phyloP scores from a whole-genome alignment of 495 filamentous ascomycete genomes.

The Podospora fimiseda region DNA sequence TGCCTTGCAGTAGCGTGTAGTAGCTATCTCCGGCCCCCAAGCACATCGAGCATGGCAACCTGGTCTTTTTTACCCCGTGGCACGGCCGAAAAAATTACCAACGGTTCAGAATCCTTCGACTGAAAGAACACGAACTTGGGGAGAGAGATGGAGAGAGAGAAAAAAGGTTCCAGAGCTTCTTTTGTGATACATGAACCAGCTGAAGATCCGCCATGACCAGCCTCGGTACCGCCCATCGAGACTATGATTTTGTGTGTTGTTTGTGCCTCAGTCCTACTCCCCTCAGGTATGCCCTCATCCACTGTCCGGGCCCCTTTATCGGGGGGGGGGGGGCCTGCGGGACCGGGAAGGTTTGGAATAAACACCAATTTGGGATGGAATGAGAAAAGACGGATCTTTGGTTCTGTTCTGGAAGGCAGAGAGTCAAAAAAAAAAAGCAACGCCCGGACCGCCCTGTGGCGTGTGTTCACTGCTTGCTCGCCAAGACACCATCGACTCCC shows the following conservation, averaged over 20 bases:
- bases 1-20: constrained; percentile 2
- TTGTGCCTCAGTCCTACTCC: neutral
- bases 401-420: constrained; percentile 7
- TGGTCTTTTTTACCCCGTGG: too few relatives aligned
- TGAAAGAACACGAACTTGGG: neutral
- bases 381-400: too few relatives aligned
- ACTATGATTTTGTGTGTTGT: neutral
- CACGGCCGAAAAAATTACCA: constrained; percentile 2
- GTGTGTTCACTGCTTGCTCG: constrained; percentile 2
- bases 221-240: neutral
- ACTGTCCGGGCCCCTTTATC: neutral
- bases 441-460: constrained; percentile 15
- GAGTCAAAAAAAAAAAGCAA: constrained; percentile 6
- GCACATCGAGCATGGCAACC: neutral
- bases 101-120: neutral
- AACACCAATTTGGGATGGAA: neutral
- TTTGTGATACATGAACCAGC: neutral
- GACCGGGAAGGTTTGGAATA: neutral
- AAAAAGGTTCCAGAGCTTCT: constrained; percentile 1
- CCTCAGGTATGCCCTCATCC: neutral
- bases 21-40: constrained; percentile 5
- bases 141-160: neutral
- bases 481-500: neutral
- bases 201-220: constrained; percentile 1
- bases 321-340: neutral